Evolutionary conservation across 495 filamentous ascomycete species (phyloP), one percentile per base, ranked within the genome.

Genomic region (Neurospora pannonica): DNA sequence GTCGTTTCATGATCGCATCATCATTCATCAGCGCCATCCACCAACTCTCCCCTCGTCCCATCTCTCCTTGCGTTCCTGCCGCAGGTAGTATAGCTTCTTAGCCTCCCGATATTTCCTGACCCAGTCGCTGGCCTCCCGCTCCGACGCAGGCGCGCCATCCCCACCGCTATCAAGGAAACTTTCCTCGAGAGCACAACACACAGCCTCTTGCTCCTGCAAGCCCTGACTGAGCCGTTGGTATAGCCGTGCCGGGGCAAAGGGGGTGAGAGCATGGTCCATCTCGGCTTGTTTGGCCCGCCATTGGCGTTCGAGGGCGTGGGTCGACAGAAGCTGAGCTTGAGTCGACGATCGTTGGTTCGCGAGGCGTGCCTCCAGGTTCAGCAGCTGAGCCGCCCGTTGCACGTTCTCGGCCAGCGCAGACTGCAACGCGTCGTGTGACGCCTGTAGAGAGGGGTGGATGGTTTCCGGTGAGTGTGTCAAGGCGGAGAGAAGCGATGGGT

Each of bases 11-110:
- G 2, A 71, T 71, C 21, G 19, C 70, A 67, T 46, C 21, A 10
- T 38, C 67, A 5, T 3, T 24, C 10, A 11, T 90, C 86, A 97
- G 73, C 95, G 87, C 95, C 95, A 97, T 0, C 95, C 95, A 1
- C 95, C 94, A 72, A 97, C 94, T 74, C 95, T 88, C 36, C 95
- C 94, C 82, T 97, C 95, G 85, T 97, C 94, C 95, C 95, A 97
- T 78, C 95, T 85, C 76, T 93, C 93, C 82, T 92, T 95, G 72
- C 92, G 87, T 84, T 97, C 95, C 77, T 88, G 89, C 67, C 93
- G 85, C 17, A 93, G 86, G 74, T 93, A 94, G 72, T 91, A 89
- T 75, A 90, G 82, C 75, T 91, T 92, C 79, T 90, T 92, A 54
- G 91, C 91, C 72, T 91, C 93, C 74, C 93, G 85, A 77, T 95